phyloP scores from a whole-genome alignment of 164 flowering plant species.

The grape (Vitis vinifera) region ASM3070453v1 NC_081816.1:2664501-2665000 shows the following conservation, averaged over 20 bases:
- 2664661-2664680: slow-evolving; percentile 76
- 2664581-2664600: slow-evolving; percentile 42
- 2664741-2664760: slow-evolving; percentile 36
- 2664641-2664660: slow-evolving; percentile 51
- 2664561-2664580: slow-evolving; percentile 68
- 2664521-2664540: slow-evolving; percentile 73
- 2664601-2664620: slow-evolving; percentile 39
- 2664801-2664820: slow-evolving; percentile 73
- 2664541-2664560: slow-evolving; percentile 57
- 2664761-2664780: slow-evolving; percentile 64
- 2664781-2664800: slow-evolving; percentile 94
- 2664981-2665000: slow-evolving; percentile 91
- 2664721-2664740: slow-evolving; percentile 64
- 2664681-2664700: slow-evolving; percentile 89
- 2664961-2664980: slow-evolving; percentile 91
- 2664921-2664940: slow-evolving; percentile 68
- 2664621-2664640: slow-evolving; percentile 40
- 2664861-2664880: slow-evolving; percentile 50
- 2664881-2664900: slow-evolving; percentile 72
- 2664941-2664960: slow-evolving; percentile 87
- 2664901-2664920: slow-evolving; percentile 71
- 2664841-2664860: slow-evolving; percentile 40
- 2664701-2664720: slow-evolving; percentile 84
- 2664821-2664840: slow-evolving; percentile 30
- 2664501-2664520: slow-evolving; percentile 93